Base-by-base conservation (phyloP, 2,329 filamentous ascomycete genomes). In the Penicillium oxalicum region DNA sequence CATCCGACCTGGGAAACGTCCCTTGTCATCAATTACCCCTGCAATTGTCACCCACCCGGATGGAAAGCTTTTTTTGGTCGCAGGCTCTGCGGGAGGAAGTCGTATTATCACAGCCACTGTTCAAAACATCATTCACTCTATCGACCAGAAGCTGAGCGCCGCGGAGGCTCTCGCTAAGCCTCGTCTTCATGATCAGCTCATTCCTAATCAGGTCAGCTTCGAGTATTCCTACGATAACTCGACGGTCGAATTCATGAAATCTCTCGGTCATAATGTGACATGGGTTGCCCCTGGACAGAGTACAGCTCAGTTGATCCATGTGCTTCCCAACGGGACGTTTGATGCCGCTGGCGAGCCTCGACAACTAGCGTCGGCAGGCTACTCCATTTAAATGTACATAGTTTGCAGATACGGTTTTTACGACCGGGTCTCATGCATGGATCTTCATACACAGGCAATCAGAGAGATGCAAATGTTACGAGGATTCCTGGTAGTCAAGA, bases 81-180 rank as follows among this genome's bases (percentile, higher is more conserved):
- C 87, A 6, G 88, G 88, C 36, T 84, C 88, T 0, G 88, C 89
- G 0, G 90, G 90, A 29, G 90, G 89, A 3, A 87, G 82, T 18
- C 79, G 87, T 27, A 95, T 95, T 71, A 88, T 91, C 63, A 91
- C 88, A 0, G 73, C 86, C 3, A 91, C 86, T 0, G 77, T 88
- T 6, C 87, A 89, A 63, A 83, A 83, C 35, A 71, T 90, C 4
- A 84, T 87, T 70, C 80, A 88, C 61, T 76, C 88, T 5, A 71
- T 95, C 2, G 85, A 91, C 60, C 77, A 81, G 53, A 73, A 74
- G 11, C 73, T 83, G 68, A 80, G 77, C 0, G 75, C 83, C 4
- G 67, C 71, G 0, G 72, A 85, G 44, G 86, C 88, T 0, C 74
- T 94, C 11, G 74, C 73, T 0, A 68, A 78, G 59, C 86, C 86